Evolutionary conservation across 2,329 filamentous ascomycete genomes (phyloP), one percentile per base, ranked within the genome.

Genomic region (Cladosporium sp.): DNA sequence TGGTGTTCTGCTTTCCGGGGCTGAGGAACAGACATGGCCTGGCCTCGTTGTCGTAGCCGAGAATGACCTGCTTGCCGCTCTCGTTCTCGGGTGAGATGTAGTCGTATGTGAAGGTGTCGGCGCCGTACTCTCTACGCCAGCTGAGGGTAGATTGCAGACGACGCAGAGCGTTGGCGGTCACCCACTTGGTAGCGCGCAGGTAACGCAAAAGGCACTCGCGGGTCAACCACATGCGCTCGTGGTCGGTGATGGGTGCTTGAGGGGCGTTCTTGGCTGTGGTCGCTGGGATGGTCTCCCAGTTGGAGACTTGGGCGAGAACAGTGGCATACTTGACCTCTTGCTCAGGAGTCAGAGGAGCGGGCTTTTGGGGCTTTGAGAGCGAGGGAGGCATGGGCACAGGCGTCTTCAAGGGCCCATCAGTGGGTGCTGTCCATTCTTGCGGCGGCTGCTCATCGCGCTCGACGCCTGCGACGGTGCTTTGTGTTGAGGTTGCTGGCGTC

Each of bases 11-110:
- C 71, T 90, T 88, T 36, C 90, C 92, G 1, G 95, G 95, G 76
- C 91, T 90, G 67, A 99, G 86, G 80, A 97, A 97, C 74, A 95
- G 87, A 78, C 93, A 97, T 1, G 93, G 92, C n/a, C 94, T 85
- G 59, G 86, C 90, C 68, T 92, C 83, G 67, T 90, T 91, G 81
- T 99, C 95, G 79, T 88, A 99, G 51, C 95, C 95, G 24, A 95
- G 79, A 66, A 96, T 85, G 66, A 97, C 85, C 79, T 98, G 94
- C 83, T 99, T 99, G 71, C 95, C 95, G 11, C 94, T 98, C 81
- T 94, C 93, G 78, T 97, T 96, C 83, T 99, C 95, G 14, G 91
- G 88, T 0, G 91, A 92, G 74, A 98, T 94, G 80, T 96, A 91
- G 10, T 97, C 93, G 11, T 90, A 84, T 0, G 92, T 93, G 74